Evolutionary conservation across 305 asterid genomes (phyloP), one percentile per base, ranked within the genome.

Genomic region (Petunia hybrid): DNA sequence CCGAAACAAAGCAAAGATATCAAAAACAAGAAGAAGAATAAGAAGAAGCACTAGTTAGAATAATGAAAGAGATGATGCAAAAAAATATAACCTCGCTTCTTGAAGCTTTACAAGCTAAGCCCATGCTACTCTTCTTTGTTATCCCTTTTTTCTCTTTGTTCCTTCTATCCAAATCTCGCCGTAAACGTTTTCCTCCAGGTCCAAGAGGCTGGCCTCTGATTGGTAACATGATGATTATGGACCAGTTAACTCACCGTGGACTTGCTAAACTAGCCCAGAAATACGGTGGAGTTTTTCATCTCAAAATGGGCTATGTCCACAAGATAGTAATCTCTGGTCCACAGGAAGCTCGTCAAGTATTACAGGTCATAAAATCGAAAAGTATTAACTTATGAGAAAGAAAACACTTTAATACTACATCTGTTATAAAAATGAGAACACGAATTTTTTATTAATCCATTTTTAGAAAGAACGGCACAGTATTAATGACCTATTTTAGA

Each of bases 121-220:
- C 88, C 51, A 40, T 90, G 12, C 10, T 88, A 53, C 48, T 88
- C 80, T 36, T 89, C 80, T 80, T 90, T 80, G 12, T 84, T 8
- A 40, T 83, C 85, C 94, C 93, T 59, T 79, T 87, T 0, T 43
- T 89, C 0, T 76, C 85, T 83, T 48, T 86, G 8, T 85, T 87
- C 16, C 40, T 85, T 2, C 8, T 94, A 7, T 86, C 92, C 2
- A 80, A 83, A 80, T 81, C 85, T n/a, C 83, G 90, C 1, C 87
- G 85, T 0, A 91, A 91, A 81, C 89, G 78, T 8, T 91, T 85
- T 36, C 98, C 98, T 0, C 98, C 98, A 2, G 98, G 97, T 6
- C 98, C 97, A 0, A 87, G 55, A 38, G 98, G 97, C 1, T 88
- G 90, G 94, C 98, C 97, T 67, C 46, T 94, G 77, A 87, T 94